A percentile compares a stretch with the other conserved stretches of the same genome.
These are phyloP conservation scores for Hymenoscyphus fructigenus DNA, from an alignment of 2,329 filamentous ascomycete genomes.

Conservation along the genomic window DNA sequence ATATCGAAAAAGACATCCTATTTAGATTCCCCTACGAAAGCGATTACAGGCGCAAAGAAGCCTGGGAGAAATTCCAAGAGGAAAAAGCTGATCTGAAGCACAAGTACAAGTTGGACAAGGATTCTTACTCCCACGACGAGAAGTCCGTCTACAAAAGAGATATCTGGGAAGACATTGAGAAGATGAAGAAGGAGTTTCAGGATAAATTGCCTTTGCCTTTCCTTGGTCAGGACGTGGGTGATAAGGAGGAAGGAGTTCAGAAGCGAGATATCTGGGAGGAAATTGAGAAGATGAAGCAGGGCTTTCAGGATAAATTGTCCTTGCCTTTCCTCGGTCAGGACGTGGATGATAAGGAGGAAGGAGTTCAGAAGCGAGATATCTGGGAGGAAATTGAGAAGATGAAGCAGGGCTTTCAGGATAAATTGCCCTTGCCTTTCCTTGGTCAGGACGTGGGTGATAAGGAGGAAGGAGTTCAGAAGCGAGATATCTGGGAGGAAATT, in stretches of 20 bases:
- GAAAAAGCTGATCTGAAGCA: not conserved
- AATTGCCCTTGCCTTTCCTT: too few species aligned
- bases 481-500: too few species aligned
- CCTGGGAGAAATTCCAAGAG: not conserved
- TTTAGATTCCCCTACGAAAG: not conserved
- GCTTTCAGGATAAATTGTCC: not conserved
- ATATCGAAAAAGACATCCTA: not conserved
- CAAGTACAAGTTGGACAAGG: not conserved
- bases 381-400: not conserved
- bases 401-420: not conserved
- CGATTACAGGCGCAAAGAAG: not conserved
- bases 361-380: not conserved
- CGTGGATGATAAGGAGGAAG: not conserved
- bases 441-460: too few species aligned
- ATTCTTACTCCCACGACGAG: not conserved
- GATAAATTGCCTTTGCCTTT: not conserved
- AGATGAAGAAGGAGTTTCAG: not conserved
- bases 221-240: too few species aligned
- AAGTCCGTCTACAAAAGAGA: not conserved
- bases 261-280: not conserved
- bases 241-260: not conserved
- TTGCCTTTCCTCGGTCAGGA: too few species aligned
- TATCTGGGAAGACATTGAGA: not conserved
- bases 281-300: not conserved
- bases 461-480: not conserved